Conservation (phyloP, 2,329 filamentous ascomycete species). For the Chrysoporthe cubensis region DNA sequence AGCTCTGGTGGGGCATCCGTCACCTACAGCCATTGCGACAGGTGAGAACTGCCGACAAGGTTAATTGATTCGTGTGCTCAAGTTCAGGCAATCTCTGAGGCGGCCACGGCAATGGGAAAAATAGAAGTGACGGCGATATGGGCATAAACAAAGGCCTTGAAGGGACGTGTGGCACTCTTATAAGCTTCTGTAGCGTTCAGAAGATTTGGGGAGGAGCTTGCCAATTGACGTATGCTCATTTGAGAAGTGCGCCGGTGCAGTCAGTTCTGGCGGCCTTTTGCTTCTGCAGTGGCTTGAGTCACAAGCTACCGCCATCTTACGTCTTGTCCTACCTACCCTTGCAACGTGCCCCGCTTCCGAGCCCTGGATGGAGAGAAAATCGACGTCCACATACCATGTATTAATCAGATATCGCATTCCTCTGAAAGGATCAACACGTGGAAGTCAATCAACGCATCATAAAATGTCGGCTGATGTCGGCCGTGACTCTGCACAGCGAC, state of each 20-base stretch:
- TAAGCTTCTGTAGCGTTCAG: conserved; percentile 14
- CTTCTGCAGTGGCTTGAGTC: conserved; percentile 7
- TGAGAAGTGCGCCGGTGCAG: conserved; percentile 17
- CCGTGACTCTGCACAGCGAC: background rate
- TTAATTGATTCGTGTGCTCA: background rate
- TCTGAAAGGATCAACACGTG: background rate
- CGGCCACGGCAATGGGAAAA: background rate
- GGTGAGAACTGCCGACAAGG: background rate
- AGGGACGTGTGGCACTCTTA: conserved; percentile 5
- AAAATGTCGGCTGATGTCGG: background rate
- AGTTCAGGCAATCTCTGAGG: conserved; percentile 8
- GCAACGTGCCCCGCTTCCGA: background rate
- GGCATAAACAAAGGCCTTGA: background rate
- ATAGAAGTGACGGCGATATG: background rate
- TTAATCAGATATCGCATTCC: background rate
- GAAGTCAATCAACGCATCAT: background rate
- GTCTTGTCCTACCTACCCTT: background rate
- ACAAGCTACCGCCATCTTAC: background rate
- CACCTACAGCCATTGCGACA: conserved; percentile 42
- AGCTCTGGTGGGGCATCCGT: conserved; percentile 6
- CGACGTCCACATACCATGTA: background rate
- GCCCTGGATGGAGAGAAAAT: background rate
- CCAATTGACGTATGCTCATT: conserved; percentile 27
- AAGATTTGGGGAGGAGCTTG: conserved; percentile 14
- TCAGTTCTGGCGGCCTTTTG: background rate